Evolutionary conservation across 805 yeast species (phyloP).

Genomic region (Saccharomycopsis fermentans): DNA sequence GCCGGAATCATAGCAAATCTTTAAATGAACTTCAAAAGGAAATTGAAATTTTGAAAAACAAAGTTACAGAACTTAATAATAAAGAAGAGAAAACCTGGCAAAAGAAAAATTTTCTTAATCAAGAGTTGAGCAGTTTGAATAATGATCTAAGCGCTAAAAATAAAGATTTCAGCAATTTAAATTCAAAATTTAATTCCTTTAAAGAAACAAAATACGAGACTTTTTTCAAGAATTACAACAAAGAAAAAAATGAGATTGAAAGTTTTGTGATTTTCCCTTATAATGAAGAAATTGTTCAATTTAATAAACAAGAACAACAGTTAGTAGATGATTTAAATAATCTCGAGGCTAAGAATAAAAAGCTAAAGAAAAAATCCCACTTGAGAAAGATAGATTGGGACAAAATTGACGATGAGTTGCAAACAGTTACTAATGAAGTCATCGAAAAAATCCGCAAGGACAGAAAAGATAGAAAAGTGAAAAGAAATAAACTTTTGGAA

Average conservation of each 20-base stretch:
- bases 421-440: background rate
- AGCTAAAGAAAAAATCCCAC: constrained; percentile 1
- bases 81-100: constrained; percentile 49
- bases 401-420: constrained; percentile 1
- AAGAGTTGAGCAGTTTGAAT: constrained; percentile 15
- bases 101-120: constrained; percentile 43
- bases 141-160: constrained; percentile 3
- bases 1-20: constrained; percentile 49
- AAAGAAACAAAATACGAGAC: background rate
- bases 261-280: background rate
- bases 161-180: background rate
- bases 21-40: constrained; percentile 43
- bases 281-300: background rate
- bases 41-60: constrained; percentile 41
- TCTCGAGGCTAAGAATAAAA: constrained; percentile 8
- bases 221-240: constrained; percentile 1
- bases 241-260: background rate
- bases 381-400: constrained; percentile 7
- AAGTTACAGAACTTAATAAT: constrained; percentile 37
- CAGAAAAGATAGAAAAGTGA: constrained; percentile 6
- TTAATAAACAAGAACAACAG: background rate
- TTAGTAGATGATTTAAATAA: constrained; percentile 1
- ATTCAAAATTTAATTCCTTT: background rate
- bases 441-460: background rate
- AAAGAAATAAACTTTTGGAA: constrained; percentile 4